Evolutionary conservation across 2,329 filamentous ascomycete genomes (phyloP).

Genomic region (Ophiostoma ips): DNA sequence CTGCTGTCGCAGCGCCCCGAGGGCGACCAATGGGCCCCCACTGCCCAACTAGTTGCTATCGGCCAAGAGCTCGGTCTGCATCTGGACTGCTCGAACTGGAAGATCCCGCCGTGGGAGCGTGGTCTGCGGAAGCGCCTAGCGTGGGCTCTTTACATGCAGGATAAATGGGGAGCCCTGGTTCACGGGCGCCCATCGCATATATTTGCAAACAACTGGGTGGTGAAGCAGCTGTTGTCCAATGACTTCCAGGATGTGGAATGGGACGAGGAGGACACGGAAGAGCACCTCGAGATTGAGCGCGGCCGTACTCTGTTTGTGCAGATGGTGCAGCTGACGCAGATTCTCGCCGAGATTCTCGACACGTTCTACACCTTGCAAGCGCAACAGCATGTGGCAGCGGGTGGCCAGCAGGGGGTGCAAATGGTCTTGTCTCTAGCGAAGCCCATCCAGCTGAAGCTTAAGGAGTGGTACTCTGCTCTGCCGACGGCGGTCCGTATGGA

Average conservation of each 20-base stretch:
- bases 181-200: conserved; percentile 75
- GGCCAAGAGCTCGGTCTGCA: conserved; percentile 46
- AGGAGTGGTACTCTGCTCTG: conserved; percentile 68
- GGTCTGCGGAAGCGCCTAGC: conserved; percentile 45
- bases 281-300: conserved; percentile 50
- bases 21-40: conserved; percentile 33
- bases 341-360: conserved; percentile 67
- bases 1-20: conserved; percentile 36
- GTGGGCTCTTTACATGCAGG: conserved; percentile 53
- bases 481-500: conserved; percentile 54
- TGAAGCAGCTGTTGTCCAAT: conserved; percentile 46
- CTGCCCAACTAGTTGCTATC: conserved; percentile 40
- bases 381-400: conserved; percentile 52
- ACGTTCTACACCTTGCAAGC: conserved; percentile 71
- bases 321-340: conserved; percentile 61
- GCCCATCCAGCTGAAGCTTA: conserved; percentile 68
- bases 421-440: conserved; percentile 64
- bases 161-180: conserved; percentile 68
- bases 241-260: conserved; percentile 64
- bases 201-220: conserved; percentile 59
- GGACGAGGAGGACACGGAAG: conserved; percentile 46
- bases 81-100: conserved; percentile 47
- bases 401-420: conserved; percentile 56
- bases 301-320: conserved; percentile 60
- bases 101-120: conserved; percentile 48